Percentiles rank a stretch among this genome's conserved stretches.
These are phyloP conservation scores for Neospermospora avenae DNA, from an alignment of 2,329 filamentous ascomycete species.

Conservation along the genomic window DNA sequence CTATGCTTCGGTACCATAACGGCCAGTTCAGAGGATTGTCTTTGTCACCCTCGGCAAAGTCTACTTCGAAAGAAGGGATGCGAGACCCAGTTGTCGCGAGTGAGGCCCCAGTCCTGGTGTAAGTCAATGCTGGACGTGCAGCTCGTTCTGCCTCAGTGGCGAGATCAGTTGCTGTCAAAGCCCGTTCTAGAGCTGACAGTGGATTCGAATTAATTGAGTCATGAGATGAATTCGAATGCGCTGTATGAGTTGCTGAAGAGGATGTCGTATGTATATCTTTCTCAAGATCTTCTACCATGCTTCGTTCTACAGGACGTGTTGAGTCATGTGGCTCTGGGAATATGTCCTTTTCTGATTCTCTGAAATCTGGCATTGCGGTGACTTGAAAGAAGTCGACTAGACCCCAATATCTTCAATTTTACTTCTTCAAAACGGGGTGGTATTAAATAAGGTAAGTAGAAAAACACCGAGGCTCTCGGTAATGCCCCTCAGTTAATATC, in stretches of 20 bases:
- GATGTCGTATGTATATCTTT: constrained; percentile 19
- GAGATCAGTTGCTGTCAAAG: constrained; percentile 36
- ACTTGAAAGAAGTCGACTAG: background rate
- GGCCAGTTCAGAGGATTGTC: constrained; percentile 69
- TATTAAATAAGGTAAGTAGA: background rate
- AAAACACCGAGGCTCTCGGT: constrained; percentile 6
- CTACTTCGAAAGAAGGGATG: constrained; percentile 65
- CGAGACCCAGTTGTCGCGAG: constrained; percentile 43
- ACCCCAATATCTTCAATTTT: background rate
- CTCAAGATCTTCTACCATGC: constrained; percentile 14
- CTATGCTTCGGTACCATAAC: constrained; percentile 42
- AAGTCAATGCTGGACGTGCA: constrained; percentile 35
- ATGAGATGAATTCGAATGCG: constrained; percentile 22
- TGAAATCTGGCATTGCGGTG: constrained; percentile 18
- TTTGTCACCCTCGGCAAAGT: constrained; percentile 62
- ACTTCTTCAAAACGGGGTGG: background rate
- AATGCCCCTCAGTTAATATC: background rate
- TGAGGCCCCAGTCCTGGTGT: constrained; percentile 42
- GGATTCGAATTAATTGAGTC: constrained; percentile 30
- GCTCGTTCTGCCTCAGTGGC: constrained; percentile 41
- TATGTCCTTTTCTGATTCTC: constrained; percentile 21
- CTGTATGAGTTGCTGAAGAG: constrained; percentile 17
- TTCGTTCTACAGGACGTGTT: background rate
- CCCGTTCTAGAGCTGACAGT: constrained; percentile 39
- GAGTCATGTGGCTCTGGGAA: constrained; percentile 6